A percentile compares a stretch with the other conserved stretches of the same genome.
These are phyloP conservation scores for Botrytis elliptica DNA, from an alignment of 2,329 filamentous ascomycete genomes.

Conservation along the genomic window DNA sequence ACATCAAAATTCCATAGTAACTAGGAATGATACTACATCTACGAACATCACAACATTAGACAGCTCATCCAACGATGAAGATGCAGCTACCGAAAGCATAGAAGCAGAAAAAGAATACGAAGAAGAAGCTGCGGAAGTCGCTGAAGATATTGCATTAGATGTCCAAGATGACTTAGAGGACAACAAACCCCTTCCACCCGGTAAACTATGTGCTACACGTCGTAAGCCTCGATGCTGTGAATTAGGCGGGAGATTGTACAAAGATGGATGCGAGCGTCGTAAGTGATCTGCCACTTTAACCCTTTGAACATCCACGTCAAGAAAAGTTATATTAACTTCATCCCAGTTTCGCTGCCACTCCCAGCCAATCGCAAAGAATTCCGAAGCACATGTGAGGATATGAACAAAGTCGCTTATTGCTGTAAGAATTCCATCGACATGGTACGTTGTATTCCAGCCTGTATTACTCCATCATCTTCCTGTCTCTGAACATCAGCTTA, in stretches of 20 bases:
- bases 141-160: background rate
- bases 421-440: background rate
- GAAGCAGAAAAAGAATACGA: background rate
- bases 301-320: background rate
- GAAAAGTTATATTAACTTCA: background rate
- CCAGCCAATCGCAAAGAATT: background rate
- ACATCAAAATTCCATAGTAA: background rate
- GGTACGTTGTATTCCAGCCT: background rate
- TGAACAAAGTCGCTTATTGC: background rate
- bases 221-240: conserved; percentile 12
- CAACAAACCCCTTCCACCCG: background rate
- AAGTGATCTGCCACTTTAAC: background rate
- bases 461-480: too few species aligned
- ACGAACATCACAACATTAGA: background rate
- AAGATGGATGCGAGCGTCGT: conserved; percentile 5
- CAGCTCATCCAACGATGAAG: background rate
- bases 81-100: background rate
- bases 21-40: background rate
- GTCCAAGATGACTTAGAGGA: background rate
- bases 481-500: background rate
- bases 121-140: background rate
- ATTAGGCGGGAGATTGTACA: background rate
- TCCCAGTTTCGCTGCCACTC: background rate
- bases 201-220: background rate
- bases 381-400: background rate